Conservation (phyloP, 306 rosid species). For the Cicer chorassanicum region DNA sequence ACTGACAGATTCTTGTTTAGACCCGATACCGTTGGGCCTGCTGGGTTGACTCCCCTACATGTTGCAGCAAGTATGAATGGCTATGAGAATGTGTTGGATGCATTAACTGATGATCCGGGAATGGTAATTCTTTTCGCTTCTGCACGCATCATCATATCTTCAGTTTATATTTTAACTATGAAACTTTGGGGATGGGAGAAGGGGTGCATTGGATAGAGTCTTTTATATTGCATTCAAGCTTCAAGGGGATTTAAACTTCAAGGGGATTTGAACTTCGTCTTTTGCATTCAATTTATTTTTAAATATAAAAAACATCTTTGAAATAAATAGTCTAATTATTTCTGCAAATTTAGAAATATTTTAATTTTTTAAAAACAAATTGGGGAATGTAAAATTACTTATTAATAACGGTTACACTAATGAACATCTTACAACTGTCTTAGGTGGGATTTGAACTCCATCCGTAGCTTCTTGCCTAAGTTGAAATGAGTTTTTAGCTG, state of each 20-base stretch:
- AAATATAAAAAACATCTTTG: too few relatives aligned
- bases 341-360: too few relatives aligned
- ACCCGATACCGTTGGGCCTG: slow-evolving; percentile 75
- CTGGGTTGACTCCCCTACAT: slow-evolving; percentile 90
- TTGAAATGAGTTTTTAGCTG: neutral
- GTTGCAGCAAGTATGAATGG: slow-evolving; percentile 76
- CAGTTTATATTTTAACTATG: slow-evolving; percentile 2
- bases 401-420: too few relatives aligned
- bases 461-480: neutral
- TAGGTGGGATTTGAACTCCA: too few relatives aligned
- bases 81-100: slow-evolving; percentile 74
- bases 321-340: too few relatives aligned
- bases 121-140: slow-evolving; percentile 57
- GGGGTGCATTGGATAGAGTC: neutral
- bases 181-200: neutral
- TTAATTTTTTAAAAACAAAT: too few relatives aligned
- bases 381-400: too few relatives aligned
- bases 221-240: neutral
- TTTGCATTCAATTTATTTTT: too few relatives aligned
- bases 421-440: too few relatives aligned
- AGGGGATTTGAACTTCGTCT: too few relatives aligned
- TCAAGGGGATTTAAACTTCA: neutral
- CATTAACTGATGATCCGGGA: slow-evolving; percentile 88
- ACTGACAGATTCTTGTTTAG: slow-evolving; percentile 58
- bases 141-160: slow-evolving; percentile 1